phyloP scores from a whole-genome alignment of 257 asterid genomes.

The Gentiana straminea region DNA sequence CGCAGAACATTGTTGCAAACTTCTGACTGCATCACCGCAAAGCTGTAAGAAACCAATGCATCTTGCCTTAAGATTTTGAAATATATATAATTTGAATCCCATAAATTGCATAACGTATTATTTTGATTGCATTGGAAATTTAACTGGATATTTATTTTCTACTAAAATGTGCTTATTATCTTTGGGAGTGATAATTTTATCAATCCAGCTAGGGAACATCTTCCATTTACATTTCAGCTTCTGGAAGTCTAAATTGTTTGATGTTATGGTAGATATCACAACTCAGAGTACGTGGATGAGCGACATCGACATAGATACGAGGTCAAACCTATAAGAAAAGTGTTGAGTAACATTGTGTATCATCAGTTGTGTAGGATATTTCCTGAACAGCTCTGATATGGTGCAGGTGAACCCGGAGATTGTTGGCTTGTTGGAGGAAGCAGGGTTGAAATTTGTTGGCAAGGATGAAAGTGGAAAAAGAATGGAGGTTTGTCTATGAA shows the following conservation, averaged over 20 bases:
- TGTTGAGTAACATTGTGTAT: conserved; percentile 6
- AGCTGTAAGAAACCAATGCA: conserved; percentile 44
- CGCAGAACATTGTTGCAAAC: conserved; percentile 77
- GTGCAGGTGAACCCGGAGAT: conserved; percentile 84
- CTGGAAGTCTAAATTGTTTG: conserved; percentile 8
- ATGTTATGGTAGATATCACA: conserved; percentile 45
- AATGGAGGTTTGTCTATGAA: conserved; percentile 68
- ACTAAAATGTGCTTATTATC: no score
- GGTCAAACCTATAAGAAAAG: conserved; percentile 31
- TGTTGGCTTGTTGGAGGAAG: conserved; percentile 52
- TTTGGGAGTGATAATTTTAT: no score
- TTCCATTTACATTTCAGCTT: not conserved
- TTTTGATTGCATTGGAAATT: no score
- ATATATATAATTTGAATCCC: not conserved
- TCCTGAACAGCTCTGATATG: conserved; percentile 8
- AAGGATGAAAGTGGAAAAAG: conserved; percentile 80
- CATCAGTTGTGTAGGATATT: conserved; percentile 7
- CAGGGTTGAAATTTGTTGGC: conserved; percentile 85
- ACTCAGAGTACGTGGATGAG: conserved; percentile 63
- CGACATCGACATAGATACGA: conserved; percentile 94
- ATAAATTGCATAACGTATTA: not conserved
- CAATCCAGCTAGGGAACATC: no score
- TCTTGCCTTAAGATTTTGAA: conserved; percentile 4
- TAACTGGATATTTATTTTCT: no score
- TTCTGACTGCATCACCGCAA: conserved; percentile 78